Base-by-base conservation (phyloP, 768 basidiomycete species). In the Jaapia argillacea region DNA sequence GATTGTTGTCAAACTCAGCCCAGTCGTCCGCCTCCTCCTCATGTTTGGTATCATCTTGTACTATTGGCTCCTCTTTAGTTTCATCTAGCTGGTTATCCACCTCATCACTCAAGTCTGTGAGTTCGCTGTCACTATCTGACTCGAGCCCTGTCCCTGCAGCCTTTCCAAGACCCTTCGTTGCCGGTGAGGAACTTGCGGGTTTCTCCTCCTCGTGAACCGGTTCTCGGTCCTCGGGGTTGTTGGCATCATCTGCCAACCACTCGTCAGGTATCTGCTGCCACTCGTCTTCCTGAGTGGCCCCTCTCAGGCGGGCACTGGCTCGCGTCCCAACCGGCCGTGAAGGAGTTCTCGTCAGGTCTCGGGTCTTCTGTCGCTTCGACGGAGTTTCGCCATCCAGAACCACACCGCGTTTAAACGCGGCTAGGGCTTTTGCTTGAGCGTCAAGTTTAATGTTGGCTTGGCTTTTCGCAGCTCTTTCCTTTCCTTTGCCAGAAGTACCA, bases 231-330 rank as follows among this genome's bases (percentile, higher is more conserved):
- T n/a, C n/a, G n/a, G n/a, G n/a, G n/a, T n/a, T n/a, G n/a, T n/a
- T n/a, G n/a, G n/a, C n/a, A 43, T 45, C 42, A 46, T 62, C 45
- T 5, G 54, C 55, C 46, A 82, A 54, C 86, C 85, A 89, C 53
- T 85, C 85, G 6, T 79, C 72, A 0, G 87, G 88, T 21, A 90
- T 72, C 44, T 74, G 68, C 59, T 90, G 84, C 88, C 86, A 90
- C 51, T 76, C 81, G 12, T 53, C 59, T n/a, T 74, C 67, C 10
- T 56, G 69, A 35, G 62, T 57, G 3, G 63, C 45, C 13, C 78
- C 79, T 36, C 82, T 67, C 47, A 88, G 57, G 33, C 86, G 70
- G 1, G 78, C 72, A 53, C 85, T 89, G 3, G 75, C 55, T 22
- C 85, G 67, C 3, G 80, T 81, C 2, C 85, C 84, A 22, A 67